phyloP scores from a whole-genome alignment of 352 stramenopile genomes.

The Pythium oligandrum region DNA sequence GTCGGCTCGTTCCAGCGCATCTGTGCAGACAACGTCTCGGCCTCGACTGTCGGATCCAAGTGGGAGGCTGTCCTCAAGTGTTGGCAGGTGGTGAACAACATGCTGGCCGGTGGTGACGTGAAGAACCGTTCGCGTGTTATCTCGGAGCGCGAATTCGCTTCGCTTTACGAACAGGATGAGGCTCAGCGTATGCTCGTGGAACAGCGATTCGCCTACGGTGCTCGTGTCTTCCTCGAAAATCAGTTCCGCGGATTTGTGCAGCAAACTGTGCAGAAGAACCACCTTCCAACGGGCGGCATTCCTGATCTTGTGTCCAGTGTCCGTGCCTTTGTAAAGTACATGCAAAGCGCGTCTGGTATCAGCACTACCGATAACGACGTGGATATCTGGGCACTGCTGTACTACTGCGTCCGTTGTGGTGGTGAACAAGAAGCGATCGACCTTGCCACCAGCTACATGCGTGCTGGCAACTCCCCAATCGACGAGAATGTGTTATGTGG shows the following conservation, averaged over 20 bases:
- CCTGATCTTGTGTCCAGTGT: constrained; percentile 67
- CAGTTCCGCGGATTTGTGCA: constrained; percentile 77
- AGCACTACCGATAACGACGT: constrained; percentile 36
- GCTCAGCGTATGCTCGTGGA: constrained; percentile 34
- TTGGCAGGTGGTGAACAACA: constrained; percentile 73
- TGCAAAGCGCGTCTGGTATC: constrained; percentile 57
- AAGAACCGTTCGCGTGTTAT: constrained; percentile 35
- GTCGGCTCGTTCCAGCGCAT: constrained; percentile 48
- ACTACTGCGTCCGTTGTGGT: constrained; percentile 77
- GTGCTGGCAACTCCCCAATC: constrained; percentile 37
- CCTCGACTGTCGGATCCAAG: constrained; percentile 57
- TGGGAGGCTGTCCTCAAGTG: constrained; percentile 75
- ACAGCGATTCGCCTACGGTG: constrained; percentile 59
- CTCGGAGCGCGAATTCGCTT: constrained; percentile 53
- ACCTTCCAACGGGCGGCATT: constrained; percentile 62
- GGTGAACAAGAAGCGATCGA: constrained; percentile 66
- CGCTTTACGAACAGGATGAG: constrained; percentile 26
- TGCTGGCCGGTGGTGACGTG: constrained; percentile 52
- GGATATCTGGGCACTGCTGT: constrained; percentile 72
- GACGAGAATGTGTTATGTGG: constrained; percentile 54
- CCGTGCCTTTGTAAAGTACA: constrained; percentile 70
- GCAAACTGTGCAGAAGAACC: constrained; percentile 73
- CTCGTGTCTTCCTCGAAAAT: constrained; percentile 69
- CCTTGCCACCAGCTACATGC: constrained; percentile 36
- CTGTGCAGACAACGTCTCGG: constrained; percentile 48